Percentiles rank a stretch among this genome's conserved stretches.
These are phyloP conservation scores for Erysiphe pulchra DNA, from an alignment of 2,329 filamentous ascomycete genomes.

Conservation along the genomic window DNA sequence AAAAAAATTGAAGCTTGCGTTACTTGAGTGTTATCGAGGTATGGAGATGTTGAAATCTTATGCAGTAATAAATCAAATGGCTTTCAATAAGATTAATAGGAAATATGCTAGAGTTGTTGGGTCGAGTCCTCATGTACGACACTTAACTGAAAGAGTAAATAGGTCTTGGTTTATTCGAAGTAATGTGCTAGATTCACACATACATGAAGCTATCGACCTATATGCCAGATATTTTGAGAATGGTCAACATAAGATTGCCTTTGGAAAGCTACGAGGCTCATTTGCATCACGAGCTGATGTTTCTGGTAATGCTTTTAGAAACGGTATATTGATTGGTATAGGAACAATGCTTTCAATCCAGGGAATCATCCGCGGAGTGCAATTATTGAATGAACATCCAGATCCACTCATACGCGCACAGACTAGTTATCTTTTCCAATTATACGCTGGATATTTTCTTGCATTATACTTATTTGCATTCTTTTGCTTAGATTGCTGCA, in stretches of 20 bases:
- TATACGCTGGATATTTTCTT: slow-evolving; percentile 83
- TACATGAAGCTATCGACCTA: slow-evolving; percentile 63
- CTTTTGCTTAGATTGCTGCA: slow-evolving; percentile 64
- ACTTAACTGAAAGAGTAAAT: slow-evolving; percentile 80
- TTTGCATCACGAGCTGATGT: slow-evolving; percentile 29
- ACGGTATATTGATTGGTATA: slow-evolving; percentile 39
- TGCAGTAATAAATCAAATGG: slow-evolving; percentile 67
- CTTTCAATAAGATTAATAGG: slow-evolving; percentile 93
- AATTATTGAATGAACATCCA: slow-evolving; percentile 21
- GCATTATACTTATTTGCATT: slow-evolving; percentile 54
- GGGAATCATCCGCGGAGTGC: slow-evolving; percentile 32
- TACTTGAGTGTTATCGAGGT: slow-evolving; percentile 82
- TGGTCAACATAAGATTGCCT: slow-evolving; percentile 77
- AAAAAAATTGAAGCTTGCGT: slow-evolving; percentile 66
- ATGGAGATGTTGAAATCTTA: slow-evolving; percentile 85
- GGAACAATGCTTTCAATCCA: slow-evolving; percentile 41
- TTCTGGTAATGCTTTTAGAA: slow-evolving; percentile 31
- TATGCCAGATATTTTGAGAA: slow-evolving; percentile 88
- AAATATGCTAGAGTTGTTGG: slow-evolving; percentile 89
- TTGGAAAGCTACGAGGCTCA: slow-evolving; percentile 59
- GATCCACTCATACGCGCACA: slow-evolving; percentile 23
- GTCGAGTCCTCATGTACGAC: slow-evolving; percentile 50
- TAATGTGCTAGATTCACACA: slow-evolving; percentile 55
- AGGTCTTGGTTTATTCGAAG: slow-evolving; percentile 80
- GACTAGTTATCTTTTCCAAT: slow-evolving; percentile 52